phyloP scores from a whole-genome alignment of 1,284 basidiomycete species.

The Cronartium quercuum region DNA sequence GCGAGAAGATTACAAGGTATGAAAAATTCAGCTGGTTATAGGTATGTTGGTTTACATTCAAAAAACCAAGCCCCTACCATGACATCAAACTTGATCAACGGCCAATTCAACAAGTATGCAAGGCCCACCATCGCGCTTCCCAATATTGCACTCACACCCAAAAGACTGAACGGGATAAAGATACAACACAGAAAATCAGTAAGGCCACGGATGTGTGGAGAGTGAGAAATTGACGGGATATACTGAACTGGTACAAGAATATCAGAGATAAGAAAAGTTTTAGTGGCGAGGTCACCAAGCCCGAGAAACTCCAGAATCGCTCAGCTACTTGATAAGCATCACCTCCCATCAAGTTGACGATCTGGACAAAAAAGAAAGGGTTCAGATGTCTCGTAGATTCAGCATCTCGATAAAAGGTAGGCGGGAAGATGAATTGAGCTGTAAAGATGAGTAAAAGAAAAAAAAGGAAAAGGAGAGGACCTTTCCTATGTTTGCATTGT shows the following conservation, averaged over 20 bases:
- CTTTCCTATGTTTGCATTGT: slow-evolving; percentile 60
- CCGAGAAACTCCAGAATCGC: slow-evolving; percentile 65
- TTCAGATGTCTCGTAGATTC: too few relatives aligned
- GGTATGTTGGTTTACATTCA: neutral
- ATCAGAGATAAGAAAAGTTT: slow-evolving; percentile 15
- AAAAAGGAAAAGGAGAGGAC: slow-evolving; percentile 47
- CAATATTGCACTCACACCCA: slow-evolving; percentile 35
- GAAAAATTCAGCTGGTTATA: too few relatives aligned
- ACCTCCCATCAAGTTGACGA: slow-evolving; percentile 52
- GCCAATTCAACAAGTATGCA: slow-evolving; percentile 38
- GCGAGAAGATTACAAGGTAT: too few relatives aligned
- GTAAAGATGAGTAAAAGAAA: too few relatives aligned
- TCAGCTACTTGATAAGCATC: slow-evolving; percentile 65
- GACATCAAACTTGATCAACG: slow-evolving; percentile 38
- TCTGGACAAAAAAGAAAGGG: neutral
- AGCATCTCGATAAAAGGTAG: too few relatives aligned
- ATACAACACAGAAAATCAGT: too few relatives aligned
- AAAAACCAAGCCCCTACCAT: slow-evolving; percentile 11
- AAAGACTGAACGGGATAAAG: neutral
- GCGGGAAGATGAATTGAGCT: too few relatives aligned
- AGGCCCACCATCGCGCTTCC: slow-evolving; percentile 17
- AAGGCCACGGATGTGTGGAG: too few relatives aligned
- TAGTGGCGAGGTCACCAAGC: slow-evolving; percentile 41
- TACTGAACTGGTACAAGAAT: slow-evolving; percentile 29
- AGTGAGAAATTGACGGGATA: neutral